Conservation (phyloP, 2,329 filamentous ascomycete species). For the Trichophyton equinum region DNA sequence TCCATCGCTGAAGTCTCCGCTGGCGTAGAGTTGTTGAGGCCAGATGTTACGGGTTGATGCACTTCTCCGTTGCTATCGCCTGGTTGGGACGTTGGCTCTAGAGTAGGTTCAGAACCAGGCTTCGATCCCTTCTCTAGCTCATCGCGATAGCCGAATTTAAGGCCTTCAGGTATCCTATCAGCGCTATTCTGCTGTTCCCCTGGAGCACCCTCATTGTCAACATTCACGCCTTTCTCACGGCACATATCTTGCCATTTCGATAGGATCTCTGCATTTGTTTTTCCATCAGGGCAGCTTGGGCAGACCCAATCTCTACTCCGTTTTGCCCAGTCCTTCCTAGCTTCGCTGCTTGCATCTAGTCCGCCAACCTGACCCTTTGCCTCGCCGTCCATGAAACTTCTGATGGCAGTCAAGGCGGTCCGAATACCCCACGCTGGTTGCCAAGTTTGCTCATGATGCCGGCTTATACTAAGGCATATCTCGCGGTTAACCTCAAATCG, state of each 20-base stretch:
- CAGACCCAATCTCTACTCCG: constrained; percentile 58
- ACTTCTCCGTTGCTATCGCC: not conserved
- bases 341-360: constrained; percentile 58
- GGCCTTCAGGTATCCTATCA: constrained; percentile 38
- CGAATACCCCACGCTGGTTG: constrained; percentile 95
- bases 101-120: not conserved
- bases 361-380: constrained; percentile 81
- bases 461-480: constrained; percentile 87
- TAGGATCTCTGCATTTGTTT: constrained; percentile 60
- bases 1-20: not conserved
- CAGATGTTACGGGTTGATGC: not conserved
- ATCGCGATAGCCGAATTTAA: constrained; percentile 28
- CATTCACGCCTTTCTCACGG: constrained; percentile 31
- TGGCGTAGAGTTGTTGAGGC: not conserved
- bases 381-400: constrained; percentile 88
- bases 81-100: not conserved
- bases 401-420: constrained; percentile 66
- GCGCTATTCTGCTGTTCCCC: constrained; percentile 30
- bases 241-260: constrained; percentile 52
- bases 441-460: constrained; percentile 97
- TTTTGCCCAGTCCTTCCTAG: constrained; percentile 55
- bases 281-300: constrained; percentile 47
- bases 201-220: constrained; percentile 28
- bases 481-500: constrained; percentile 94
- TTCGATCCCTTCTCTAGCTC: constrained; percentile 22